Conservation (phyloP, 116 monocot species). For the Phalaenopsis hybrid region DNA sequence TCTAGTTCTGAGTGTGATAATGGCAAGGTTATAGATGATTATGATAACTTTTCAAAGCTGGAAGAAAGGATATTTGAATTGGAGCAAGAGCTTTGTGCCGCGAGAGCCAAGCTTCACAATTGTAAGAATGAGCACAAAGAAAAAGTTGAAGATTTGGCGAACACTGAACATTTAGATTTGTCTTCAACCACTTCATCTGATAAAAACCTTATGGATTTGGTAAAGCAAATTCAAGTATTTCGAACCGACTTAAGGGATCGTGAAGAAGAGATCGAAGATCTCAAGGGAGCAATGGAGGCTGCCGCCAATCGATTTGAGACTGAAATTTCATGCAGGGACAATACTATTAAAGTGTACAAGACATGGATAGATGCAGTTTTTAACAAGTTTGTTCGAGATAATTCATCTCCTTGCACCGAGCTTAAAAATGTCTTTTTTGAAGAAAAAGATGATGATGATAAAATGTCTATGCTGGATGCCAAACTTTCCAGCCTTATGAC, state of each 20-base stretch:
- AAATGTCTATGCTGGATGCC: slow-evolving; percentile 21
- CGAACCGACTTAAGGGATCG: neutral
- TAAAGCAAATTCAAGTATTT: neutral
- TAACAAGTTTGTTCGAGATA: slow-evolving; percentile 29
- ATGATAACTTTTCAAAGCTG: slow-evolving; percentile 16
- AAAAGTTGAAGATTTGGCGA: neutral
- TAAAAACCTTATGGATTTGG: neutral
- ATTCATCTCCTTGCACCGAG: slow-evolving; percentile 29
- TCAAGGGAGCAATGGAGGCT: slow-evolving; percentile 4
- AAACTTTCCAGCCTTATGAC: neutral
- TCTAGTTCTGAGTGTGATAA: slow-evolving; percentile 40
- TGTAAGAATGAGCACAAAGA: slow-evolving; percentile 28
- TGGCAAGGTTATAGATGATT: slow-evolving; percentile 24
- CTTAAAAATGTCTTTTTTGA: slow-evolving; percentile 21
- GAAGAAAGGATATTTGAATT: slow-evolving; percentile 50
- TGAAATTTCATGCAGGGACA: slow-evolving; percentile 22
- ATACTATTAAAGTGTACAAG: slow-evolving; percentile 32
- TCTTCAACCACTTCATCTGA: slow-evolving; percentile 13
- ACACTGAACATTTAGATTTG: slow-evolving; percentile 9
- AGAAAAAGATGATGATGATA: slow-evolving; percentile 32
- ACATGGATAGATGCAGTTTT: slow-evolving; percentile 18
- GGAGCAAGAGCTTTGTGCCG: slow-evolving; percentile 41
- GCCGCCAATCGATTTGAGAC: slow-evolving; percentile 13
- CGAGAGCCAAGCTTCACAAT: slow-evolving; percentile 36
- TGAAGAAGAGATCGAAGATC: neutral